Percentiles rank a stretch among this genome's conserved stretches.
Evolutionary conservation across 192 early-diverging fungal genomes (phyloP).

Genomic region (Linderina pennispora): DNA sequence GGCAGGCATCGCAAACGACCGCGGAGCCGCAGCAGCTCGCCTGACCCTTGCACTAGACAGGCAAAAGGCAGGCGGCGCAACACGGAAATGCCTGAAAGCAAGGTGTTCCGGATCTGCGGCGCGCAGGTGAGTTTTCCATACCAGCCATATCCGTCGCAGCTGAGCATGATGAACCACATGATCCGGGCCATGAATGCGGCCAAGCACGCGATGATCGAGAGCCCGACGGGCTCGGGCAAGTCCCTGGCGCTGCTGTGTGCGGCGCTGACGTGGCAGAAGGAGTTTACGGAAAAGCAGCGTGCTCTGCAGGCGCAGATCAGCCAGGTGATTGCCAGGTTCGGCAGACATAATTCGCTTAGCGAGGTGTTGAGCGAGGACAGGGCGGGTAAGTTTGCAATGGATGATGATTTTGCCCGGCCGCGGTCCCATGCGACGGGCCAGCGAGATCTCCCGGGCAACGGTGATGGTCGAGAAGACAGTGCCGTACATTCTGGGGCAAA

Average conservation of each 20-base stretch:
- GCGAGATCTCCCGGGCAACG: conserved; percentile 6
- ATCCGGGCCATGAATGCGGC: conserved; percentile 44
- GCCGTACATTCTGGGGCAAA: conserved; percentile 4
- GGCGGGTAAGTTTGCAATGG: conserved; percentile 14
- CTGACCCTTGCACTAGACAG: too few relatives aligned
- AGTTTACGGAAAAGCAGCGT: conserved; percentile 32
- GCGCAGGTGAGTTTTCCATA: conserved; percentile 60
- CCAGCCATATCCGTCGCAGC: conserved; percentile 59
- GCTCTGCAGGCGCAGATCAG: conserved; percentile 23
- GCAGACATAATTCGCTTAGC: conserved; percentile 36
- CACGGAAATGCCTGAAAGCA: too few relatives aligned
- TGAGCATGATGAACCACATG: conserved; percentile 61
- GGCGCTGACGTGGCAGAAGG: conserved; percentile 57
- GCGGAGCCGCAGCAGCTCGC: too few relatives aligned
- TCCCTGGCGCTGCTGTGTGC: conserved; percentile 68
- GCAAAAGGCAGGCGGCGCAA: too few relatives aligned
- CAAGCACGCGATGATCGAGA: conserved; percentile 65
- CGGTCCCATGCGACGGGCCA: conserved; percentile 14
- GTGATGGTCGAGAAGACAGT: too few relatives aligned
- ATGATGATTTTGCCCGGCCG: too few relatives aligned
- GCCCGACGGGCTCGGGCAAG: conserved; percentile 76
- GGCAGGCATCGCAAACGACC: too few relatives aligned
- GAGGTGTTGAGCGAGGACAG: too few relatives aligned
- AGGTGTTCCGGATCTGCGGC: too few relatives aligned
- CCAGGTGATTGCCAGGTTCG: conserved; percentile 35